Conservation (phyloP, 179 eudicot genomes). For the Beta corolliflora region DNA sequence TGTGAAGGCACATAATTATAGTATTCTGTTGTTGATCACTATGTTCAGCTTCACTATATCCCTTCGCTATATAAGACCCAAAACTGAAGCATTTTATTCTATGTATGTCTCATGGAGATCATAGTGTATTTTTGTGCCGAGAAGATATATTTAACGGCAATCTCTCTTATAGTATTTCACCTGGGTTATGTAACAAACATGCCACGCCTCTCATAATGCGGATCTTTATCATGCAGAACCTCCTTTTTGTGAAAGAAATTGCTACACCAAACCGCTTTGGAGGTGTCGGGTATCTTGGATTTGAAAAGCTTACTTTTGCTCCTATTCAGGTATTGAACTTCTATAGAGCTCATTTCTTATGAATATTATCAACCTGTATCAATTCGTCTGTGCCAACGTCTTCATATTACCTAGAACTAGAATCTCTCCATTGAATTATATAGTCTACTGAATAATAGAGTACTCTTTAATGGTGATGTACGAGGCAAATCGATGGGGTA, state of each 20-base stretch:
- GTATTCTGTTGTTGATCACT: neutral
- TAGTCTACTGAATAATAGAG: neutral
- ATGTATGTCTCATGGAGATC: neutral
- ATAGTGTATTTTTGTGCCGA: neutral
- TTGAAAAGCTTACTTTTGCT: conserved; percentile 89
- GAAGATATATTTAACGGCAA: neutral
- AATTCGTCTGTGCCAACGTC: neutral
- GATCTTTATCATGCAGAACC: conserved; percentile 63
- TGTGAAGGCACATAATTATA: conserved; percentile 6
- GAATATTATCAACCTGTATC: neutral
- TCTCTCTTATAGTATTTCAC: neutral
- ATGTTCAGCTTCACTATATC: neutral
- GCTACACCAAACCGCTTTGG: conserved; percentile 91
- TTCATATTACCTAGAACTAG: neutral
- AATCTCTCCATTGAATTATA: neutral
- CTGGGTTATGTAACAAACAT: neutral
- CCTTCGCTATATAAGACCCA: neutral
- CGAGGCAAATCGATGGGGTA: neutral
- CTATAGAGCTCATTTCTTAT: neutral
- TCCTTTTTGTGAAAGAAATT: conserved; percentile 73
- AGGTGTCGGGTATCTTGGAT: conserved; percentile 77
- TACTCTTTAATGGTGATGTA: too few species aligned
- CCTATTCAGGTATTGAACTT: conserved; percentile 75
- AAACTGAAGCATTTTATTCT: neutral
- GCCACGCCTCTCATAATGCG: conserved; percentile 10